Percentiles rank a stretch among this genome's conserved stretches.
These are phyloP conservation scores for Citrus sp. DNA, from an alignment of 345 rosid species.

Conservation along the genomic window DNA sequence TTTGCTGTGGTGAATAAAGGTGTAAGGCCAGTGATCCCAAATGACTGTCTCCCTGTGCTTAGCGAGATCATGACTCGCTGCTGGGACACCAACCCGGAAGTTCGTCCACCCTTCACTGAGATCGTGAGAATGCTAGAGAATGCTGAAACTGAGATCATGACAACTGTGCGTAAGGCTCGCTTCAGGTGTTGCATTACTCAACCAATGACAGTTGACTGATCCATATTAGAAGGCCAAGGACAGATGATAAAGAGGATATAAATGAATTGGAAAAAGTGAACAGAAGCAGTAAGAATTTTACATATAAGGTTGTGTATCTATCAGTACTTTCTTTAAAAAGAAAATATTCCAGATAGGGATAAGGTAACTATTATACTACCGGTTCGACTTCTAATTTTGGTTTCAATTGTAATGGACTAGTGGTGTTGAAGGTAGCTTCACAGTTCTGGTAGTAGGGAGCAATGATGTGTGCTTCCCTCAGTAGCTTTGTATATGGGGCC, in stretches of 20 bases:
- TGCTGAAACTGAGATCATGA: slow-evolving; percentile 47
- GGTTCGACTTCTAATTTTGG: slow-evolving; percentile 27
- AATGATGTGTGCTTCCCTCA: slow-evolving; percentile 11
- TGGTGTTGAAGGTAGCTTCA: slow-evolving; percentile 4
- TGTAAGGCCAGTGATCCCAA: slow-evolving; percentile 48
- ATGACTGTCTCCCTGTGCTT: slow-evolving; percentile 44
- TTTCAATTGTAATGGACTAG: too few relatives aligned
- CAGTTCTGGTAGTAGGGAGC: slow-evolving; percentile 22
- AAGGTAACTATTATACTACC: slow-evolving; percentile 21
- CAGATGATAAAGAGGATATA: slow-evolving; percentile 15
- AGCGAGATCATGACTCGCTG: slow-evolving; percentile 45
- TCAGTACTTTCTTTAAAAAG: not conserved
- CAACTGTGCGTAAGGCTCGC: slow-evolving; percentile 45
- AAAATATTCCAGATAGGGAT: slow-evolving; percentile 17
- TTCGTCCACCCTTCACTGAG: slow-evolving; percentile 46
- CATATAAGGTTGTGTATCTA: slow-evolving; percentile 38
- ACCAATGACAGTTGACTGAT: slow-evolving; percentile 39
- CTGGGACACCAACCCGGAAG: slow-evolving; percentile 49
- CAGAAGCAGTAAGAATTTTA: slow-evolving; percentile 34
- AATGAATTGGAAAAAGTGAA: slow-evolving; percentile 23
- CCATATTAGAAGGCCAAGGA: too few relatives aligned
- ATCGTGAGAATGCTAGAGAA: slow-evolving; percentile 21
- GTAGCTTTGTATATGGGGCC: slow-evolving; percentile 22
- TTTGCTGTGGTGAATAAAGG: slow-evolving; percentile 54
- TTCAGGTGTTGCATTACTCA: slow-evolving; percentile 50